Evolutionary conservation across 2,329 filamentous ascomycete species (phyloP).

Genomic region (Talaromyces piceae): DNA sequence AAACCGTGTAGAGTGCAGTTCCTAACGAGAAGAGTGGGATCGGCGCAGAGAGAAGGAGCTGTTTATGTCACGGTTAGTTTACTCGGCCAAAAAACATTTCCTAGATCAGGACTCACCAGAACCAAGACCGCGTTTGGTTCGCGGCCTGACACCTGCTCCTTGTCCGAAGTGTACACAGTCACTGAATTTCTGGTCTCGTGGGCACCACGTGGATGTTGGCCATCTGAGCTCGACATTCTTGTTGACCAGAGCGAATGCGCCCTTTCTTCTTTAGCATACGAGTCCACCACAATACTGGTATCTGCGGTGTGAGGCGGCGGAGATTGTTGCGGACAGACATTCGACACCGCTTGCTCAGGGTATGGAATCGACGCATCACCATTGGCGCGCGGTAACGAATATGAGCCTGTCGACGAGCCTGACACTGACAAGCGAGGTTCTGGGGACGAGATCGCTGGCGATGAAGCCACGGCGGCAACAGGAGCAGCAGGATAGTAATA

Average conservation of each 20-base stretch:
- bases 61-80: background rate
- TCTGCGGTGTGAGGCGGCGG: constrained; percentile 1
- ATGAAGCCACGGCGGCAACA: background rate
- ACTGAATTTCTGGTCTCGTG: constrained; percentile 9
- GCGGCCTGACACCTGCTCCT: background rate
- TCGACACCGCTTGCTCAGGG: constrained; percentile 15
- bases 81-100: background rate
- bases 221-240: constrained; percentile 6
- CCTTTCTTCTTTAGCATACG: constrained; percentile 3
- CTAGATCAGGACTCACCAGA: constrained; percentile 12
- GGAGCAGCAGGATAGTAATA: constrained; percentile 6
- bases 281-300: constrained; percentile 1
- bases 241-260: constrained; percentile 3
- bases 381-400: constrained; percentile 14
- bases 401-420: constrained; percentile 17
- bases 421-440: constrained; percentile 19
- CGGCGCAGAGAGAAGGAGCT: constrained; percentile 49
- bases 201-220: constrained; percentile 3
- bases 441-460: constrained; percentile 9
- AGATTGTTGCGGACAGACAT: background rate
- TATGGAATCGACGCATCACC: constrained; percentile 16
- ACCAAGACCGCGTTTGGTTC: constrained; percentile 12
- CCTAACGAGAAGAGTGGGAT: constrained; percentile 48
- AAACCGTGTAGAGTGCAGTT: constrained; percentile 48
- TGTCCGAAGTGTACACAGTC: constrained; percentile 8